A percentile compares a stretch with the other conserved stretches of the same genome.
These are phyloP conservation scores for Xylaria grammica DNA, from an alignment of 495 filamentous ascomycete species.

Conservation along the genomic window DNA sequence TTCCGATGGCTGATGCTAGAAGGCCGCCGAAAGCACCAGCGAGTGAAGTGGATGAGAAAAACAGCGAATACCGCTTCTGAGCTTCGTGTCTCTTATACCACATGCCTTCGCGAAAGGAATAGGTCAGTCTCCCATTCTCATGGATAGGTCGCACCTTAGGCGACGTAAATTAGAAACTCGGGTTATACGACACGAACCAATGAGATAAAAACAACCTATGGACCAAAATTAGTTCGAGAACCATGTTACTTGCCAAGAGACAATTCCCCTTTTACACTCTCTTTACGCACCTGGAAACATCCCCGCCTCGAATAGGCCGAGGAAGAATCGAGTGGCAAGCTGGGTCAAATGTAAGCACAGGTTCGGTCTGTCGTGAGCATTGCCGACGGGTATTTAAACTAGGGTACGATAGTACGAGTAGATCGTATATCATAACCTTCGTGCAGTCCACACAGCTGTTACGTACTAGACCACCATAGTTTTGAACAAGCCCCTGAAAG, in stretches of 20 bases:
- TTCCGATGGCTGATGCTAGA: conserved; percentile 81
- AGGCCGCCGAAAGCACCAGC: conserved; percentile 89
- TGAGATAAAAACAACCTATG: conserved; percentile 75
- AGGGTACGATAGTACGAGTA: no score
- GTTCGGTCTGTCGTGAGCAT: not conserved
- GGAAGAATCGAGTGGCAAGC: conserved; percentile 81
- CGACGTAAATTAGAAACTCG: not conserved
- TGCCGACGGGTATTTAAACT: no score
- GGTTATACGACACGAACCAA: conserved; percentile 40
- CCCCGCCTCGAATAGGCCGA: conserved; percentile 86
- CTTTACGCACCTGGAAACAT: conserved; percentile 72
- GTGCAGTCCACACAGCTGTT: not conserved
- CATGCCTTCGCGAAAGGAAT: conserved; percentile 56
- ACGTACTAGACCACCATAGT: conserved; percentile 69
- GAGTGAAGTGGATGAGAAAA: conserved; percentile 81
- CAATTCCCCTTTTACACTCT: not conserved
- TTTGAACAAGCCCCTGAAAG: conserved; percentile 79
- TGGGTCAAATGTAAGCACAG: conserved; percentile 6
- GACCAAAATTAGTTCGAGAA: conserved; percentile 14
- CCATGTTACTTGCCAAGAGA: conserved; percentile 29
- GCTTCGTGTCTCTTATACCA: conserved; percentile 90
- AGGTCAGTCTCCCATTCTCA: conserved; percentile 12
- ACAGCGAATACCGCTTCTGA: conserved; percentile 87
- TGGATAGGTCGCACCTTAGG: conserved; percentile 25
- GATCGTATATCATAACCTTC: not conserved